Evolutionary conservation across 2,329 filamentous ascomycete genomes (phyloP).

Genomic region (Escovopsis sp.): DNA sequence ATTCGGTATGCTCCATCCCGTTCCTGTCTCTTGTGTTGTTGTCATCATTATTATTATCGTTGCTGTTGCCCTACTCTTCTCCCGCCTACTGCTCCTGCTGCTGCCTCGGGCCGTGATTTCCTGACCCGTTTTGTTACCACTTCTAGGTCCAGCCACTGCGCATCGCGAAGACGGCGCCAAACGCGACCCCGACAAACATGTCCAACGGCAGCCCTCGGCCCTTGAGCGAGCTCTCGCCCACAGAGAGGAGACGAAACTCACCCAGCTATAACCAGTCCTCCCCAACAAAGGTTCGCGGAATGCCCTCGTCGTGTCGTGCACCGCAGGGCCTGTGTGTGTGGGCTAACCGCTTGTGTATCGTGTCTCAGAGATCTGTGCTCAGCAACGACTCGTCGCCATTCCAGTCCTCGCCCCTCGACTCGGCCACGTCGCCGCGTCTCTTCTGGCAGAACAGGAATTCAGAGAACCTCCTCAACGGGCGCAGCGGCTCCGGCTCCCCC

Average conservation of each 20-base stretch:
- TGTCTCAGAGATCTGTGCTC: slow-evolving; percentile 47
- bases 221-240: slow-evolving; percentile 77
- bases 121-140: not conserved
- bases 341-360: slow-evolving; percentile 2
- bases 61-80: no score
- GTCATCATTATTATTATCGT: no score
- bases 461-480: slow-evolving; percentile 61
- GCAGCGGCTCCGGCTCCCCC: slow-evolving; percentile 50
- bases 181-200: slow-evolving; percentile 32
- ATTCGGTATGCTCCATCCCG: slow-evolving; percentile 20
- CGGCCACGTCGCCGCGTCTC: slow-evolving; percentile 59
- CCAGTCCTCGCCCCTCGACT: slow-evolving; percentile 64
- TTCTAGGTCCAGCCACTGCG: slow-evolving; percentile 60
- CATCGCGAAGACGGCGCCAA: slow-evolving; percentile 55
- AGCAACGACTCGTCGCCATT: slow-evolving; percentile 68
- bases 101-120: slow-evolving; percentile 7
- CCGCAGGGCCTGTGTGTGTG: slow-evolving; percentile 1
- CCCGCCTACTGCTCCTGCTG: not conserved
- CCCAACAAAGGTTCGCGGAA: slow-evolving; percentile 23
- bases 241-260: slow-evolving; percentile 78
- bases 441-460: slow-evolving; percentile 80
- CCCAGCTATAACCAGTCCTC: slow-evolving; percentile 66
- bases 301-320: slow-evolving; percentile 1
- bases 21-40: slow-evolving; percentile 1
- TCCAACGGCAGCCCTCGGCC: slow-evolving; percentile 52